Percentiles rank a stretch among this genome's conserved stretches.
Conservation (phyloP, 257 asterid species). For the Schizonepeta tenuifolia region DNA sequence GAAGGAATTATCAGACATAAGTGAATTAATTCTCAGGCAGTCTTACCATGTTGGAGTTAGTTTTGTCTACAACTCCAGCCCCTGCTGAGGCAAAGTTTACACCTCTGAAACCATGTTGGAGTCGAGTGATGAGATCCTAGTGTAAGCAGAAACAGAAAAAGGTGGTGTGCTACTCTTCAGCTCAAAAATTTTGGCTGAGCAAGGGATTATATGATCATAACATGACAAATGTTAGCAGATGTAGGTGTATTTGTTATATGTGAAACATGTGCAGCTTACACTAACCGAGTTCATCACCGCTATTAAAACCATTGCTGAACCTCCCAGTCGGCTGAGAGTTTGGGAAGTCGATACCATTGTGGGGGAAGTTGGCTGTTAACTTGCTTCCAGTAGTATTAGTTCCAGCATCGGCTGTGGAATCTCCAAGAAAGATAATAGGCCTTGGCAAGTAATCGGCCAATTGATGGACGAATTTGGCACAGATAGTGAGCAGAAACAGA, state of each 20-base stretch:
- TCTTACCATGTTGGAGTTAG: conserved; percentile 41
- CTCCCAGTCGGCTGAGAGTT: conserved; percentile 48
- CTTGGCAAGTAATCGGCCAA: background rate
- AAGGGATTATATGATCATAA: background rate
- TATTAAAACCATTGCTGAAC: conserved; percentile 66
- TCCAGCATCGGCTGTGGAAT: conserved; percentile 62
- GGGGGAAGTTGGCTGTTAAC: conserved; percentile 46
- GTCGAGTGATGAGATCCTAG: conserved; percentile 28
- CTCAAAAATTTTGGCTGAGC: conserved; percentile 42
- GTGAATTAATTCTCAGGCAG: background rate
- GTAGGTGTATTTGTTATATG: background rate
- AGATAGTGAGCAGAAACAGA: conserved; percentile 21
- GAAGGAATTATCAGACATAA: background rate
- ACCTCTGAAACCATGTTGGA: conserved; percentile 37
- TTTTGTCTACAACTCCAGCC: conserved; percentile 46
- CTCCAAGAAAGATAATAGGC: conserved; percentile 51
- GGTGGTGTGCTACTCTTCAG: conserved; percentile 51
- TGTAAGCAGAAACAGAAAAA: conserved; percentile 37
- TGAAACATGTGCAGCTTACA: background rate
- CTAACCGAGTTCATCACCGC: conserved; percentile 51
- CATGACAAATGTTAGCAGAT: background rate
- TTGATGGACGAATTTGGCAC: background rate
- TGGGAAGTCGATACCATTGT: conserved; percentile 60
- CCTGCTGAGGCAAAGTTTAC: conserved; percentile 70
- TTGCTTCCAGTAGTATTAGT: conserved; percentile 40